These are phyloP conservation scores for Diplogelasinospora grovesii DNA, from an alignment of 495 filamentous ascomycete genomes.

Conservation along the genomic window DNA sequence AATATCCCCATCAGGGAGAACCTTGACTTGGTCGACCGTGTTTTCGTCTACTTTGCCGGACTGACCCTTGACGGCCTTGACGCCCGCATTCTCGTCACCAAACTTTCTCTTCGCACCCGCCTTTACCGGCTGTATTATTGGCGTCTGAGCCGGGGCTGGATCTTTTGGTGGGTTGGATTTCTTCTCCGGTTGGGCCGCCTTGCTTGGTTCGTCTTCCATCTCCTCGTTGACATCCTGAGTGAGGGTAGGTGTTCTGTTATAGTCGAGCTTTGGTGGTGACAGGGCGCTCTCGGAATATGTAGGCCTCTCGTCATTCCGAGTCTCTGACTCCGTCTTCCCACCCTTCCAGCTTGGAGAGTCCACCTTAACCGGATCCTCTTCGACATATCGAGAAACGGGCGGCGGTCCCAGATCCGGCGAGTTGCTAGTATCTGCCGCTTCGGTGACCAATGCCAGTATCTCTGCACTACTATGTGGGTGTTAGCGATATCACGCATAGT, in stretches of 20 bases:
- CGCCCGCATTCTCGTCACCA: slow-evolving; percentile 24
- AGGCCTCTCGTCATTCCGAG: slow-evolving; percentile 15
- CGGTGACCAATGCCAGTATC: slow-evolving; percentile 42
- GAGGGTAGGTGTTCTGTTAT: slow-evolving; percentile 10
- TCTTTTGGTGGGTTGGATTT: neutral
- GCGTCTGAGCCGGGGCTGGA: neutral
- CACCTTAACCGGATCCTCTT: slow-evolving; percentile 56
- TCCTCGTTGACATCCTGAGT: slow-evolving; percentile 4
- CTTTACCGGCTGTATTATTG: slow-evolving; percentile 6
- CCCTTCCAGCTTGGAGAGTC: slow-evolving; percentile 28
- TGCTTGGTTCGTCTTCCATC: slow-evolving; percentile 5
- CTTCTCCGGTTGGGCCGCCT: slow-evolving; percentile 9
- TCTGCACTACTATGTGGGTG: slow-evolving; percentile 27
- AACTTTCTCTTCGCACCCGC: slow-evolving; percentile 29
- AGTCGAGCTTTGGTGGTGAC: slow-evolving; percentile 12
- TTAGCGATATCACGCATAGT: slow-evolving; percentile 10
- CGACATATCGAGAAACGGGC: slow-evolving; percentile 55
- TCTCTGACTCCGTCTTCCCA: slow-evolving; percentile 12
- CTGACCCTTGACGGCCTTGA: slow-evolving; percentile 3
- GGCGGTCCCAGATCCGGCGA: slow-evolving; percentile 64
- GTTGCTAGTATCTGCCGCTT: slow-evolving; percentile 42
- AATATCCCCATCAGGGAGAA: slow-evolving; percentile 4
- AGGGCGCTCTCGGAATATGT: slow-evolving; percentile 1
- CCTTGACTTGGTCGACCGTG: slow-evolving; percentile 7
- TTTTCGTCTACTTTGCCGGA: slow-evolving; percentile 27